These are phyloP conservation scores for Graphilbum ipis-grandicollis DNA, from an alignment of 2,329 filamentous ascomycete species.

Conservation along the genomic window DNA sequence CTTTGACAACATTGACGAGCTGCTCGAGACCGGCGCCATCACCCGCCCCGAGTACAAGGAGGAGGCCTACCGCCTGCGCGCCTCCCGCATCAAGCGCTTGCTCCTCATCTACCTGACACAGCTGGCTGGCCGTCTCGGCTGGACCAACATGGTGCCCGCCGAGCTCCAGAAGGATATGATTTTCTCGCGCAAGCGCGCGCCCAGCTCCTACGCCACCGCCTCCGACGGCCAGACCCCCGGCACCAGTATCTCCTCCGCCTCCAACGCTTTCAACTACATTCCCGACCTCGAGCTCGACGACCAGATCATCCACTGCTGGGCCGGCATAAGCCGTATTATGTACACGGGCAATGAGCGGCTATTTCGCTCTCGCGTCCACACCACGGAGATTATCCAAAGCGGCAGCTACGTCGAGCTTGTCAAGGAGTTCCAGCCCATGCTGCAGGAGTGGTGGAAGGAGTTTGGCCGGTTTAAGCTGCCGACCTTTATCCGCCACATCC, in stretches of 20 bases:
- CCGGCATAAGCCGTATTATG: constrained; percentile 84
- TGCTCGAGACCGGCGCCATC: constrained; percentile 40
- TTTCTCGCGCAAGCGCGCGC: constrained; percentile 31
- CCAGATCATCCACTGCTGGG: constrained; percentile 74
- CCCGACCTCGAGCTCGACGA: constrained; percentile 50
- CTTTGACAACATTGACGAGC: constrained; percentile 75
- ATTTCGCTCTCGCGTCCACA: constrained; percentile 75
- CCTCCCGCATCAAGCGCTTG: constrained; percentile 66
- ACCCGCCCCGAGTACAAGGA: constrained; percentile 53
- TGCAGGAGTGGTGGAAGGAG: constrained; percentile 63
- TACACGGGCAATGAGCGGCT: constrained; percentile 76
- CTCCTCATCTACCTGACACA: constrained; percentile 86
- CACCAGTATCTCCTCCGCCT: constrained; percentile 37
- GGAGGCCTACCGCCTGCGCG: constrained; percentile 58
- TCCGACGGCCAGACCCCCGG: constrained; percentile 43
- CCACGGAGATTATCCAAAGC: constrained; percentile 72
- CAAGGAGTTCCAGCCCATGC: constrained; percentile 61
- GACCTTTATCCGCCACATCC: constrained; percentile 51
- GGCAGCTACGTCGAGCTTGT: constrained; percentile 71
- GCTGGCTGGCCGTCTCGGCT: constrained; percentile 78
- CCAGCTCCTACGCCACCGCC: constrained; percentile 22
- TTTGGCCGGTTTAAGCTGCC: constrained; percentile 63
- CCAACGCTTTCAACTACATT: constrained; percentile 46
- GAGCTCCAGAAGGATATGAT: constrained; percentile 40
- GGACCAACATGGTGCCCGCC: constrained; percentile 83